These are phyloP conservation scores for Fusarium cyanostomum DNA, from an alignment of 2,329 filamentous ascomycete genomes.

Conservation along the genomic window DNA sequence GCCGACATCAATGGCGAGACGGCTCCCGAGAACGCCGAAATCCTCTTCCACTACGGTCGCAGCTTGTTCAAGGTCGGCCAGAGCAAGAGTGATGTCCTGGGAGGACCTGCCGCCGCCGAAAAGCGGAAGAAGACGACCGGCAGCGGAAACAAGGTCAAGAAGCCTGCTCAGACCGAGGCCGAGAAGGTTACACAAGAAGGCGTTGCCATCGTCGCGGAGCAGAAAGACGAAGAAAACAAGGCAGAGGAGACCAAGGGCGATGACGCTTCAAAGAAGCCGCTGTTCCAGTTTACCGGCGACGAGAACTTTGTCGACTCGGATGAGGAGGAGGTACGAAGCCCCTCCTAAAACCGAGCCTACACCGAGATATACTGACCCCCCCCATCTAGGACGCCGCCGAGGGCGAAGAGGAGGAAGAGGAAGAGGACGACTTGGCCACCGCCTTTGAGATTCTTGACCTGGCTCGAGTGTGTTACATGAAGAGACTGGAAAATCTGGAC, in stretches of 20 bases:
- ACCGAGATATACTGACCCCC: constrained; percentile 13
- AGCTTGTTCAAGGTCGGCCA: constrained; percentile 94
- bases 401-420: constrained; percentile 63
- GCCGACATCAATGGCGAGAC: constrained; percentile 93
- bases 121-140: constrained; percentile 53
- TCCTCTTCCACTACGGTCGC: constrained; percentile 93
- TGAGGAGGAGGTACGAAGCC: constrained; percentile 65
- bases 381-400: constrained; percentile 46
- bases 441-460: constrained; percentile 88
- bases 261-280: constrained; percentile 69
- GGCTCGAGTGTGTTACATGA: constrained; percentile 72
- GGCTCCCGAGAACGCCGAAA: constrained; percentile 87
- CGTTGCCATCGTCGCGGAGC: constrained; percentile 55
- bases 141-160: constrained; percentile 47
- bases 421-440: constrained; percentile 78
- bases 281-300: constrained; percentile 93
- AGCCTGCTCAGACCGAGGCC: constrained; percentile 51
- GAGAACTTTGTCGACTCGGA: constrained; percentile 91
- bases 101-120: constrained; percentile 76
- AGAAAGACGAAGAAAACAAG: constrained; percentile 54
- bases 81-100: constrained; percentile 92
- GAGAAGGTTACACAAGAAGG: constrained; percentile 59
- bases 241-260: constrained; percentile 52
- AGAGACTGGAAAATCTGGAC: constrained; percentile 57
- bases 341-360: not conserved